Evolutionary conservation across 768 basidiomycete genomes (phyloP).

Genomic region (Naganishia antarctica): DNA sequence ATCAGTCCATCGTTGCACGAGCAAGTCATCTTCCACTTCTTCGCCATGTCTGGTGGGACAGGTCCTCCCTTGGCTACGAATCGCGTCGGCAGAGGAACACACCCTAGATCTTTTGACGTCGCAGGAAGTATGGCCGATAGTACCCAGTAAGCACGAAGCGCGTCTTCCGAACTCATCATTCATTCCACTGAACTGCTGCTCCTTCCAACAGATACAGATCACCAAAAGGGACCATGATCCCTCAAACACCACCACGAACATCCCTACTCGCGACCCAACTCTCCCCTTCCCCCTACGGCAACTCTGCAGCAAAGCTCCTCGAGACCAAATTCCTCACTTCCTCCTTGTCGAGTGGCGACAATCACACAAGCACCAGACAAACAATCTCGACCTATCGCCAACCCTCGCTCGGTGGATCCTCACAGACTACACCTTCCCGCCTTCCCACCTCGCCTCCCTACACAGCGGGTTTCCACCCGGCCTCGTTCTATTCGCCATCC

Average conservation of each 20-base stretch:
- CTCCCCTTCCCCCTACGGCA: constrained; percentile 1
- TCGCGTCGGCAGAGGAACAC: neutral
- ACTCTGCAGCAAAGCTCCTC: constrained; percentile 16
- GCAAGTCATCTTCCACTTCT: too few species aligned
- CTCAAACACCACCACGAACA: neutral
- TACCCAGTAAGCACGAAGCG: too few species aligned
- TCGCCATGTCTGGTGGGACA: neutral
- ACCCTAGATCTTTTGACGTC: neutral
- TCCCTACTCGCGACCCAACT: too few species aligned
- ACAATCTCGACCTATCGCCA: constrained; percentile 15
- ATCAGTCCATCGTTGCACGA: too few species aligned
- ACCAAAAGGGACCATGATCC: neutral
- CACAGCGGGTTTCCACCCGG: neutral
- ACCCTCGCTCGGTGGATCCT: neutral
- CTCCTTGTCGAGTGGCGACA: neutral
- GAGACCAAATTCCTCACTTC: neutral
- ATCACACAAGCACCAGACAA: neutral
- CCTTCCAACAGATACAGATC: neutral
- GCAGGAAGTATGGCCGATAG: too few species aligned
- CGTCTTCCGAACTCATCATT: too few species aligned
- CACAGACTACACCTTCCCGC: neutral
- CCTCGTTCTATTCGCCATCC: neutral
- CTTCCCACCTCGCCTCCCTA: constrained; percentile 6
- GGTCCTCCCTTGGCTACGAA: neutral
- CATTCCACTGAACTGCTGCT: too few species aligned